A percentile compares a stretch with the other conserved stretches of the same genome.
These are phyloP conservation scores for Ascochyta koolunga DNA, from an alignment of 2,329 filamentous ascomycete species.

Conservation along the genomic window DNA sequence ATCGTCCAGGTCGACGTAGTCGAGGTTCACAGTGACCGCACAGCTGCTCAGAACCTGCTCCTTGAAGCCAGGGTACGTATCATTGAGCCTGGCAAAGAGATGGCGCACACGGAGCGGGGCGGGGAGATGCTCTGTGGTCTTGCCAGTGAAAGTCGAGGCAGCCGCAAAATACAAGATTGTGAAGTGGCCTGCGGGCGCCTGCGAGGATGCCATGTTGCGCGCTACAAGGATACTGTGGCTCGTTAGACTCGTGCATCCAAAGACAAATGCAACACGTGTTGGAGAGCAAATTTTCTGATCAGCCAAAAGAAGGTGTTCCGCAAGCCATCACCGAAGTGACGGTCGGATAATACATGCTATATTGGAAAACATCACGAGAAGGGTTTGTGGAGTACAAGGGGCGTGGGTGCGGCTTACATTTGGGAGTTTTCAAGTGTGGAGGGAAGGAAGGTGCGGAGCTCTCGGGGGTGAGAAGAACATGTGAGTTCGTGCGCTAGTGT, in stretches of 20 bases:
- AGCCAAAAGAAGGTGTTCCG: conserved; percentile 41
- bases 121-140: conserved; percentile 67
- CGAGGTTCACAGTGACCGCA: conserved; percentile 78
- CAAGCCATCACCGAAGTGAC: conserved; percentile 36
- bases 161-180: conserved; percentile 82
- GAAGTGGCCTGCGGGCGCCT: conserved; percentile 69
- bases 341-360: conserved; percentile 59
- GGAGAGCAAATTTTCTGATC: conserved; percentile 26
- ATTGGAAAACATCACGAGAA: conserved; percentile 47
- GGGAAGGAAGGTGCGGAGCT: conserved; percentile 12
- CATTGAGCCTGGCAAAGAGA: conserved; percentile 72
- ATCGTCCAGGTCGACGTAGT: conserved; percentile 74
- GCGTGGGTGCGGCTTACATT: conserved; percentile 25
- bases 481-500: conserved; percentile 29
- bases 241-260: conserved; percentile 21
- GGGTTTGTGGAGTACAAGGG: not conserved
- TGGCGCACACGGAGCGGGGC: conserved; percentile 68
- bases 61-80: conserved; percentile 71
- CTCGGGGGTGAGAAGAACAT: conserved; percentile 16
- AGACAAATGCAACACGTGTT: not conserved
- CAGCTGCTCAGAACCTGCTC: conserved; percentile 72
- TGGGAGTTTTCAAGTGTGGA: conserved; percentile 11
- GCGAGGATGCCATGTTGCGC: conserved; percentile 48
- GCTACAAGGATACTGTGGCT: conserved; percentile 4
- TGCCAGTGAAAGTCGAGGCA: conserved; percentile 73